phyloP scores from a whole-genome alignment of 371 early-diverging fungal species.

The Actinomortierella ambigua region DNA sequence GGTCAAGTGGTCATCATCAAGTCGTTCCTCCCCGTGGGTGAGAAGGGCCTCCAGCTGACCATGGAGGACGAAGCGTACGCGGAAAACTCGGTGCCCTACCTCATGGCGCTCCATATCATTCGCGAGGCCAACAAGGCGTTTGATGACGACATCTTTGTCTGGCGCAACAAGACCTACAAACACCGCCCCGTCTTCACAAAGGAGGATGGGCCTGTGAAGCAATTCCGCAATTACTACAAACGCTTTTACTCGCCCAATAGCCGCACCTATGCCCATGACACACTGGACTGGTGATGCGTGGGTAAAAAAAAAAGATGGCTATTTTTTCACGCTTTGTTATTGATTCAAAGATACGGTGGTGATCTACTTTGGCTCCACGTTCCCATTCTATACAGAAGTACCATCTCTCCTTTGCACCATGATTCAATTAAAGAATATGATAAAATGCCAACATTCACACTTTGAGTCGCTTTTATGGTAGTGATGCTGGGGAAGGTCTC shows the following conservation, averaged over 20 bases:
- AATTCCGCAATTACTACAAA: conserved; percentile 42
- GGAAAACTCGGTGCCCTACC: conserved; percentile 28
- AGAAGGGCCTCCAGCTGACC: conserved; percentile 38
- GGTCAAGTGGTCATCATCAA: conserved; percentile 36
- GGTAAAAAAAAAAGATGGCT: no score
- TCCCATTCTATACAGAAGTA: no score
- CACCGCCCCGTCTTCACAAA: conserved; percentile 37
- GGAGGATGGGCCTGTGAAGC: conserved; percentile 42
- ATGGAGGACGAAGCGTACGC: conserved; percentile 47
- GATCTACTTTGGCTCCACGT: no score
- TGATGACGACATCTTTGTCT: conserved; percentile 46
- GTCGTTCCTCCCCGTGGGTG: conserved; percentile 41
- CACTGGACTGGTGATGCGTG: conserved; percentile 38
- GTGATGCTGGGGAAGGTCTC: no score
- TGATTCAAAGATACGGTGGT: no score
- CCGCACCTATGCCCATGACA: conserved; percentile 41
- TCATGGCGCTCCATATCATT: conserved; percentile 32
- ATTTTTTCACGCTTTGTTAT: no score
- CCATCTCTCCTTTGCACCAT: no score
- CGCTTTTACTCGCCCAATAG: conserved; percentile 47
- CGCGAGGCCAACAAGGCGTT: conserved; percentile 46
- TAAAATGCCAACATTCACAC: no score
- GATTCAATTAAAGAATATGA: no score
- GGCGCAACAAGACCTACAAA: conserved; percentile 42
- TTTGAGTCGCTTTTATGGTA: no score